Conservation (phyloP, 257 asterid species). For the Scutellaria galericulata region DNA sequence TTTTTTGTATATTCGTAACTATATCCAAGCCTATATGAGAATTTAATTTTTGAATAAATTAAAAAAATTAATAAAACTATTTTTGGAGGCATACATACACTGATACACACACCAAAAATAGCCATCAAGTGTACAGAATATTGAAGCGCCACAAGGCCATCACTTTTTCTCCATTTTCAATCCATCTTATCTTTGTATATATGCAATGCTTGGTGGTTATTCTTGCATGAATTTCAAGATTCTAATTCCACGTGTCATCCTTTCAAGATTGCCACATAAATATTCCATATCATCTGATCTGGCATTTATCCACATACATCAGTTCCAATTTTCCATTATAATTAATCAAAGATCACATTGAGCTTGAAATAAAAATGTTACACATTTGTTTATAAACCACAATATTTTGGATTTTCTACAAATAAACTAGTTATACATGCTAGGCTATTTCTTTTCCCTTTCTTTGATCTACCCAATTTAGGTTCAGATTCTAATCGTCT, state of each 20-base stretch:
- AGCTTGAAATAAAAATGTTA: slow-evolving; percentile 24
- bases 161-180: slow-evolving; percentile 15
- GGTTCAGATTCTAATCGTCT: background rate
- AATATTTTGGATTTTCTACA: slow-evolving; percentile 27
- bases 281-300: background rate
- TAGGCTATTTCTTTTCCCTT: slow-evolving; percentile 1
- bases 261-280: slow-evolving; percentile 1
- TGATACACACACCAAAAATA: slow-evolving; percentile 2
- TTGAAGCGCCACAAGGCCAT: slow-evolving; percentile 19
- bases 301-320: slow-evolving; percentile 10
- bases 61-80: too few species aligned
- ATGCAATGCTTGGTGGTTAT: background rate
- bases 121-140: slow-evolving; percentile 14
- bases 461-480: slow-evolving; percentile 16
- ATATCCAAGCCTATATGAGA: background rate
- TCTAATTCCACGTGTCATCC: slow-evolving; percentile 30
- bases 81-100: too few species aligned
- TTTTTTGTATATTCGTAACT: too few species aligned
- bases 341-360: slow-evolving; percentile 9
- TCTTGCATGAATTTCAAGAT: slow-evolving; percentile 21
- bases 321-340: slow-evolving; percentile 4
- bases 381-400: slow-evolving; percentile 13
- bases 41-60: too few species aligned
- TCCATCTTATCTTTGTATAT: slow-evolving; percentile 8
- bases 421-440: background rate